Base-by-base conservation (phyloP, 345 rosid genomes). In the Gossypium bickii region DNA sequence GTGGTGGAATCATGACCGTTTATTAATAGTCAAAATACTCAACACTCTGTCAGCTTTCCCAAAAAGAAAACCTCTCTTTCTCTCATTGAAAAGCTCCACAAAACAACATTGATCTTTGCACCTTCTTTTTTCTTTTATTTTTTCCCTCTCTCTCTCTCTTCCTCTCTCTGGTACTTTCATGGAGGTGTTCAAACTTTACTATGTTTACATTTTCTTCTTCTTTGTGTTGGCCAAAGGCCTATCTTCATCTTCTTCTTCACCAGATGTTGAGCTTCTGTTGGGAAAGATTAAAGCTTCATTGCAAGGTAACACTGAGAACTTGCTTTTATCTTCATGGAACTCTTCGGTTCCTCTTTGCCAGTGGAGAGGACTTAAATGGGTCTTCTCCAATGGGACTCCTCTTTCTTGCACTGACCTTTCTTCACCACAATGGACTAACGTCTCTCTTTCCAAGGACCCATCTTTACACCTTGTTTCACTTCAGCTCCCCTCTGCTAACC, bases 291-390 rank as follows among this genome's bases (percentile, higher is more conserved):
- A 88, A 81, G 73, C 90, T 79, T 89, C 90, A 29, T 83, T 95
- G 0, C 98, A 88, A 79, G 99, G 99, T n/a, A 82, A 79, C 78
- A 70, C 74, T 59, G 99, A 93, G 51, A 95, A 86, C 84, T 78
- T 95, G 34, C 86, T 95, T n/a, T 87, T 95, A 25, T 85, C 97
- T 56, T 91, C 96, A 24, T 95, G 99, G 99, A 95, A 95, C 88
- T 52, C 91, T 2, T 84, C 98, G 1, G 86, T 93, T 48, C 97
- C 99, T 0, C 83, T 95, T 8, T 95, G 99, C 74, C 98, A 93
- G 81, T 95, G 99, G 99, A 84, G 97, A 82, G 99, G 98, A 22
- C 92, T 95, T 73, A 89, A 93, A 82, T 95, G 99, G 99, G 93
- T 89, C 18, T 85, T 85, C 86, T 84, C 90, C 78, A 64, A 85